These are phyloP conservation scores for Krasilnikovozyma curviuscula DNA, from an alignment of 768 basidiomycete species.

Conservation along the genomic window DNA sequence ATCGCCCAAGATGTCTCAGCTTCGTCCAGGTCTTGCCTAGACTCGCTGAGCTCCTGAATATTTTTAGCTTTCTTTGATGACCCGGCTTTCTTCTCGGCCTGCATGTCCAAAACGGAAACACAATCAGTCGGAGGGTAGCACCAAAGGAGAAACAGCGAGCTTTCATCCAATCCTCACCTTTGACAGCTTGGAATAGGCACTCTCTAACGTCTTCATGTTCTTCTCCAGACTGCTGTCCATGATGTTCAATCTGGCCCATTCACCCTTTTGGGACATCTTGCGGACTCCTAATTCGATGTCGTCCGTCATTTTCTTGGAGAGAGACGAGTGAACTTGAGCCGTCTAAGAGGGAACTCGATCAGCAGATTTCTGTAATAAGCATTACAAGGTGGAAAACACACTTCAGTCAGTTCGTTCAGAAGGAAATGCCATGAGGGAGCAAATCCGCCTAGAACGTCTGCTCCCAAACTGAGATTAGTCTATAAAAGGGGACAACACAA, in stretches of 20 bases:
- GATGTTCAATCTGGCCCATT: constrained; percentile 6
- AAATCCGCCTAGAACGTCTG: too few species aligned
- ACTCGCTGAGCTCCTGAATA: constrained; percentile 6
- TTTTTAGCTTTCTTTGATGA: constrained; percentile 9
- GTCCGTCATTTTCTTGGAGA: constrained; percentile 14
- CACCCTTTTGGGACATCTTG: constrained; percentile 18
- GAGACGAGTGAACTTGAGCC: neutral
- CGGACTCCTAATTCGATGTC: constrained; percentile 24
- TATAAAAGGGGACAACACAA: too few species aligned
- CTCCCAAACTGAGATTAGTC: too few species aligned
- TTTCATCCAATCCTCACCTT: constrained; percentile 13
- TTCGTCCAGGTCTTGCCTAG: constrained; percentile 1
- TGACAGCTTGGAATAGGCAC: constrained; percentile 20
- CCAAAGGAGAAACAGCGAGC: neutral
- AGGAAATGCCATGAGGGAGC: too few species aligned
- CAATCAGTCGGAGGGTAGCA: neutral
- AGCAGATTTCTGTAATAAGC: too few species aligned
- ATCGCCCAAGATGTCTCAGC: constrained; percentile 11
- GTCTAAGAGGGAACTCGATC: too few species aligned
- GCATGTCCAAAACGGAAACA: too few species aligned
- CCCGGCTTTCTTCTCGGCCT: constrained; percentile 12
- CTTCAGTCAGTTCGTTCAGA: too few species aligned
- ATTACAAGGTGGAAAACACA: too few species aligned
- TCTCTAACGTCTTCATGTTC: constrained; percentile 25
- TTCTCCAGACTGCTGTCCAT: constrained; percentile 23